A percentile compares a stretch with the other conserved stretches of the same genome.
Evolutionary conservation across 208 protist genomes (phyloP).

Genomic region (Crithidia expoeki): DNA sequence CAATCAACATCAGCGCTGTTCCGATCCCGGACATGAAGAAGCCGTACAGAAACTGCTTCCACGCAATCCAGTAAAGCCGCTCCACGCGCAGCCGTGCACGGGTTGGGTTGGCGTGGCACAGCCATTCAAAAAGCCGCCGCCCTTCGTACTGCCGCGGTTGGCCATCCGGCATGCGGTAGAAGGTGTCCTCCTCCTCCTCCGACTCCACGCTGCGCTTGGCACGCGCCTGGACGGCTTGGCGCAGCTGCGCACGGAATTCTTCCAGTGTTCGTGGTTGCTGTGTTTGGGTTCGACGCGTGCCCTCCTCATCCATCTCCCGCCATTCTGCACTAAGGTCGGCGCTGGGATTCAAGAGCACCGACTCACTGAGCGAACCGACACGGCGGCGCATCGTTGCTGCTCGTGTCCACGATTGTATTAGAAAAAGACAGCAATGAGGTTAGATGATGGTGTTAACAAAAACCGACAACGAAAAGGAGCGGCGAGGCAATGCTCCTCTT

Average conservation of each 20-base stretch:
- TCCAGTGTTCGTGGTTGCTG: slow-evolving; percentile 24
- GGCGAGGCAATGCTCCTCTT: no score
- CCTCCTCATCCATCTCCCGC: slow-evolving; percentile 14
- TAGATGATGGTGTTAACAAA: no score
- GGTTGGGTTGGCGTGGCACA: slow-evolving; percentile 54
- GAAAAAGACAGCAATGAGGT: no score
- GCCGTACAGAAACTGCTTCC: slow-evolving; percentile 57
- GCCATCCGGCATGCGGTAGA: slow-evolving; percentile 34
- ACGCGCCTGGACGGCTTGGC: background rate
- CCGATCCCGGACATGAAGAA: slow-evolving; percentile 78
- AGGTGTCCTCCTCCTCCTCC: slow-evolving; percentile 60
- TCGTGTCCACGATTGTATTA: no score
- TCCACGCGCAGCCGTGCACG: slow-evolving; percentile 61
- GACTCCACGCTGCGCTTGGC: slow-evolving; percentile 31
- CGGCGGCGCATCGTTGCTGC: slow-evolving; percentile 14
- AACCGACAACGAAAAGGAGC: no score
- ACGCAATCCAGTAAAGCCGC: slow-evolving; percentile 79
- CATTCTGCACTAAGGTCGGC: slow-evolving; percentile 26
- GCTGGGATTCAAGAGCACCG: slow-evolving; percentile 9
- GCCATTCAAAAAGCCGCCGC: slow-evolving; percentile 49
- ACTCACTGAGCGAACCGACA: background rate
- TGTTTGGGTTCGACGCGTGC: background rate
- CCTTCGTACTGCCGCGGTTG: slow-evolving; percentile 16
- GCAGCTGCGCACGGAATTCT: slow-evolving; percentile 33
- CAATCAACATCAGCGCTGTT: slow-evolving; percentile 47